Evolutionary conservation across 768 basidiomycete genomes (phyloP).

Genomic region (Termitomyces heimii): DNA sequence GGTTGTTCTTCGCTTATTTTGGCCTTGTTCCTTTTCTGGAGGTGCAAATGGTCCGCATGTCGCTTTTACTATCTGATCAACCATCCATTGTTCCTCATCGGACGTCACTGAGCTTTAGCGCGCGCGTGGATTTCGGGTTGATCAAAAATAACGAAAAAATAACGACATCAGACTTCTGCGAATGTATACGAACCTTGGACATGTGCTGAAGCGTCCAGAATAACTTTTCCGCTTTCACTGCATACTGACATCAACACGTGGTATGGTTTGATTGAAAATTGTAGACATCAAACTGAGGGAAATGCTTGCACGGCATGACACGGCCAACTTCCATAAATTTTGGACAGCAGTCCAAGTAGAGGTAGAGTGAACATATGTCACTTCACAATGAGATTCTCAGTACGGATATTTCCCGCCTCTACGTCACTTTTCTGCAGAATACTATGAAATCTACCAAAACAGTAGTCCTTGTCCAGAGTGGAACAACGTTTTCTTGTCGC

Average conservation of each 20-base stretch:
- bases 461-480: neutral
- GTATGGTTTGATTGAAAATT: neutral
- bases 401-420: too few relatives aligned
- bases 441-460: neutral
- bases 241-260: neutral
- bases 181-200: neutral
- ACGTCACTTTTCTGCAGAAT: neutral
- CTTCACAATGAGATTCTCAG: neutral
- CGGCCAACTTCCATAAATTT: neutral
- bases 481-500: neutral
- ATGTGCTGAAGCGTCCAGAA: neutral
- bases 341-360: neutral
- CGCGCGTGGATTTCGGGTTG: neutral
- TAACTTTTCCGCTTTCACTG: neutral
- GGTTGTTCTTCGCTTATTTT: neutral
- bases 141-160: neutral
- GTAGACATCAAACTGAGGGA: neutral
- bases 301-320: neutral
- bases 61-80: conserved; percentile 6
- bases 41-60: neutral
- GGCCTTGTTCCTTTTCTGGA: conserved; percentile 12
- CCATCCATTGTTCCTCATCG: conserved; percentile 11
- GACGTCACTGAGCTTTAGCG: neutral
- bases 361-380: neutral
- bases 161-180: neutral